Percentiles rank a stretch among this genome's conserved stretches.
phyloP scores from a whole-genome alignment of 2,329 filamentous ascomycete genomes.

The Trichoderma arundinaceum region DNA sequence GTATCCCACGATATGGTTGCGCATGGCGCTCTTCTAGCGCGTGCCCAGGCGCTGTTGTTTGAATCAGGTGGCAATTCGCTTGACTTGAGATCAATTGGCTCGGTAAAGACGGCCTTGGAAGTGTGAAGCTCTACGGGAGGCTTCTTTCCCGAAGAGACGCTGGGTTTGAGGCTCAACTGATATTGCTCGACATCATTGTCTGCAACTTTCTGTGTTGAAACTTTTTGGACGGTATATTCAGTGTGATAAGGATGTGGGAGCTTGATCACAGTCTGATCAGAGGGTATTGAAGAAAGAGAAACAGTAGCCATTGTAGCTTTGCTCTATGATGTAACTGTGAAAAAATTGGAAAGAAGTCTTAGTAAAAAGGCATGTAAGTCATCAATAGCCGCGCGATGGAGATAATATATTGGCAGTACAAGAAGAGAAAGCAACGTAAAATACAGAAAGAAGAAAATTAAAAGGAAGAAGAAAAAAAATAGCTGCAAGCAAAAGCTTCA shows the following conservation, averaged over 20 bases:
- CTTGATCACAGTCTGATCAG: slow-evolving; percentile 51
- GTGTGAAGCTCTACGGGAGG: slow-evolving; percentile 43
- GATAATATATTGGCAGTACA: not conserved
- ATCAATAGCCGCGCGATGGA: not conserved
- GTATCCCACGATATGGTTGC: slow-evolving; percentile 53
- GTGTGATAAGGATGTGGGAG: slow-evolving; percentile 58
- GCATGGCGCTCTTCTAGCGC: slow-evolving; percentile 59
- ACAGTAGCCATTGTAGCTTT: slow-evolving; percentile 37
- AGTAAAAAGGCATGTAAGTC: not conserved
- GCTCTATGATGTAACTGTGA: not conserved
- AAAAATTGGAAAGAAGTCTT: not conserved
- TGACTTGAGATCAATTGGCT: slow-evolving; percentile 55
- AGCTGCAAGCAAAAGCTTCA: not conserved
- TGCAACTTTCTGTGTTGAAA: slow-evolving; percentile 33
- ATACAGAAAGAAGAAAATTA: not conserved
- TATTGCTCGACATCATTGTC: slow-evolving; percentile 37
- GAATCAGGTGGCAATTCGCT: slow-evolving; percentile 56
- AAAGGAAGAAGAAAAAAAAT: not conserved
- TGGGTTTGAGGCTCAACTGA: slow-evolving; percentile 44
- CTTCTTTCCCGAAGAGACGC: slow-evolving; percentile 37
- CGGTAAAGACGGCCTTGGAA: slow-evolving; percentile 51
- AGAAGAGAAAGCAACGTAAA: not conserved
- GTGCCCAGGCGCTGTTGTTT: slow-evolving; percentile 62
- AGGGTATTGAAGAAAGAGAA: slow-evolving; percentile 40
- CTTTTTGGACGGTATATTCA: slow-evolving; percentile 51